Conservation (phyloP, 164 flowering plant genomes). For the Tinospora cordifolia region DNA sequence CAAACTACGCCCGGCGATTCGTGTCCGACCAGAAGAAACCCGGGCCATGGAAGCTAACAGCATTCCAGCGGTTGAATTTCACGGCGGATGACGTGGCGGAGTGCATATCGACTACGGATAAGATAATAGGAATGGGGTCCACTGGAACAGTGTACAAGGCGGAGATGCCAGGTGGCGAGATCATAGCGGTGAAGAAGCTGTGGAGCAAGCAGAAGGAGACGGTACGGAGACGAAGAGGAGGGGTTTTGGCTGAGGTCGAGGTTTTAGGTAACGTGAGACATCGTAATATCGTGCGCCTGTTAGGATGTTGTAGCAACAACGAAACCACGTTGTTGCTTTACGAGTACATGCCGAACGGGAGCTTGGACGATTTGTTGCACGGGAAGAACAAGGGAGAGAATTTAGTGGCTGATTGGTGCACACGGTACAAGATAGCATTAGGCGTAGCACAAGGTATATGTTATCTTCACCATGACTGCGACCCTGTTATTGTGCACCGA, state of each 20-base stretch:
- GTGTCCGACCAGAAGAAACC: constrained; percentile 27
- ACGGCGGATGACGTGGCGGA: constrained; percentile 79
- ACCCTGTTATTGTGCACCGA: constrained; percentile 88
- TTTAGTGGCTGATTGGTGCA: constrained; percentile 64
- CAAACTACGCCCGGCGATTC: constrained; percentile 26
- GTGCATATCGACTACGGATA: constrained; percentile 51
- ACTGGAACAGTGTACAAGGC: constrained; percentile 87
- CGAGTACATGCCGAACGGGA: constrained; percentile 97
- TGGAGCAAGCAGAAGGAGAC: constrained; percentile 78
- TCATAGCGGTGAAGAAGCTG: constrained; percentile 86
- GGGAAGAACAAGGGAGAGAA: constrained; percentile 41
- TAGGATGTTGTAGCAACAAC: constrained; percentile 82
- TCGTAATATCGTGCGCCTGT: constrained; percentile 71
- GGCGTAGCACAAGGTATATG: constrained; percentile 95
- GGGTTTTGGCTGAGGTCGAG: constrained; percentile 88
- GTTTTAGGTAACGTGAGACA: constrained; percentile 86
- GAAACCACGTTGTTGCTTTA: constrained; percentile 62
- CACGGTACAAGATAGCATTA: constrained; percentile 76
- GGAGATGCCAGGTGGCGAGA: constrained; percentile 89
- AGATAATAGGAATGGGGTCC: constrained; percentile 84
- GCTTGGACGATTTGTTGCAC: constrained; percentile 69
- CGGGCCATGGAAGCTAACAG: constrained; percentile 21
- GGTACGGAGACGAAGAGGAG: constrained; percentile 36
- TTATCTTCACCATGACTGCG: constrained; percentile 93
- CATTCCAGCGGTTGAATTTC: constrained; percentile 86